Evolutionary conservation across 306 rosid genomes (phyloP), one percentile per base, ranked within the genome.

Genomic region (Gillenia trifoliata): DNA sequence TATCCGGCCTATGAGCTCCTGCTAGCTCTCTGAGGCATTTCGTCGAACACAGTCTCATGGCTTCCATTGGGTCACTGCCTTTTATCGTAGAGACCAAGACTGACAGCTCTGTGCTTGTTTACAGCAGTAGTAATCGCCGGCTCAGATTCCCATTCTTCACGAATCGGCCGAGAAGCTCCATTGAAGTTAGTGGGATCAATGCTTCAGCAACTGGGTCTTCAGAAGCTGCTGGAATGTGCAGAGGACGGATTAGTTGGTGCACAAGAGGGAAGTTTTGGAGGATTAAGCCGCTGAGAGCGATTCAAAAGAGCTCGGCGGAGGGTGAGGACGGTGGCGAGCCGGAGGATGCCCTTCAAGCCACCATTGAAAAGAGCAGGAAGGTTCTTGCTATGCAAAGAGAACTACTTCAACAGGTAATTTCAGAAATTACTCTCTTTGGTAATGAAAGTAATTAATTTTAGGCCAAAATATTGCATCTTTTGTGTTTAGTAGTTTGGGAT

Each of bases 351-450:
- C 65, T 91, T 78, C 80, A 86, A 61, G 88, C 82, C 82, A 86
- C 95, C 72, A 94, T 92, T 83, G 92, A 88, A 57, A 94, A 92
- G 86, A 86, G 92, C 80, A 87, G 87, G 85, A 90, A 89, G 87
- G 90, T 87, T 78, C 93, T 94, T 68, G 93, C 92, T 74, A 30
- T 84, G 85, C 98, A 94, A 68, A 86, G 79, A 76, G 82, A 87
- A 40, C 87, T 94, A 61, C 90, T 94, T 80, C 88, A 87, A 71
- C 95, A 90, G 98, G 98, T 93, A 78, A 67, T 75, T 33, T 64
- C 64, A 33, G 38, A 11, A 29, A 19, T 55, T 40, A 22, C 55
- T 59, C 26, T 28, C 11, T 25, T 23, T 26, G 49, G 9, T 55
- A 63, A 59, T 65, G 22, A 17, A 40, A 33, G n/a, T 36, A 41